Percentiles rank a stretch among this genome's conserved stretches.
Evolutionary conservation across 2,329 filamentous ascomycete species (phyloP).

Genomic region (Arthroderma uncinatum): DNA sequence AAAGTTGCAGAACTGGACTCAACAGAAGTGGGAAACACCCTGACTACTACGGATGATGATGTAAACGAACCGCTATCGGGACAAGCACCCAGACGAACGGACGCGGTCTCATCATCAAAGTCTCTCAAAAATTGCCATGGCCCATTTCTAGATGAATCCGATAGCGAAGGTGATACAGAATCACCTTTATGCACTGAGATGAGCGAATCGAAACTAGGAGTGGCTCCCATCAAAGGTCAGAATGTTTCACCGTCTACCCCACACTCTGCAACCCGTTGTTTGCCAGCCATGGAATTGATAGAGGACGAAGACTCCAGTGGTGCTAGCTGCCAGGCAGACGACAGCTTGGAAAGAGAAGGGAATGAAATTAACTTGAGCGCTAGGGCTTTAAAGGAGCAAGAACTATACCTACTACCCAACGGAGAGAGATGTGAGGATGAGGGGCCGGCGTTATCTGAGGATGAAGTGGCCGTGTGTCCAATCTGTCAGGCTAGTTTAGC

Average conservation of each 20-base stretch:
- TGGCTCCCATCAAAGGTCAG: not conserved
- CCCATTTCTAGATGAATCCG: conserved; percentile 37
- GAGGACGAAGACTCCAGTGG: conserved; percentile 1
- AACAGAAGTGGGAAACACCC: not conserved
- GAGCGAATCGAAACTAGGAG: not conserved
- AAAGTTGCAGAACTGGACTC: not conserved
- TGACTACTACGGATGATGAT: not conserved
- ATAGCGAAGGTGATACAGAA: conserved; percentile 41
- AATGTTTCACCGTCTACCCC: not conserved
- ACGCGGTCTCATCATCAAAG: not conserved
- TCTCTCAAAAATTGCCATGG: conserved; percentile 19
- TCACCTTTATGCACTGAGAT: not conserved
- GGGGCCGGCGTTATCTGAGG: not conserved
- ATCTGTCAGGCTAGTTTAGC: conserved; percentile 60
- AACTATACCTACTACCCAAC: not conserved
- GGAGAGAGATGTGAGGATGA: not conserved
- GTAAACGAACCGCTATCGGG: not conserved
- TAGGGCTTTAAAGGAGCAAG: not conserved
- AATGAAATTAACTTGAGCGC: conserved; percentile 39
- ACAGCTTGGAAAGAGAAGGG: conserved; percentile 10
- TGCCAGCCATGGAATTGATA: not conserved
- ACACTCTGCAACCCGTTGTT: not conserved
- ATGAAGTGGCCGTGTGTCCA: conserved; percentile 49
- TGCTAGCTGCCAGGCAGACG: not conserved
- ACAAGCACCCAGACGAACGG: not conserved